Evolutionary conservation across 495 filamentous ascomycete genomes (phyloP).

Genomic region (Alectoria sarmentosa): DNA sequence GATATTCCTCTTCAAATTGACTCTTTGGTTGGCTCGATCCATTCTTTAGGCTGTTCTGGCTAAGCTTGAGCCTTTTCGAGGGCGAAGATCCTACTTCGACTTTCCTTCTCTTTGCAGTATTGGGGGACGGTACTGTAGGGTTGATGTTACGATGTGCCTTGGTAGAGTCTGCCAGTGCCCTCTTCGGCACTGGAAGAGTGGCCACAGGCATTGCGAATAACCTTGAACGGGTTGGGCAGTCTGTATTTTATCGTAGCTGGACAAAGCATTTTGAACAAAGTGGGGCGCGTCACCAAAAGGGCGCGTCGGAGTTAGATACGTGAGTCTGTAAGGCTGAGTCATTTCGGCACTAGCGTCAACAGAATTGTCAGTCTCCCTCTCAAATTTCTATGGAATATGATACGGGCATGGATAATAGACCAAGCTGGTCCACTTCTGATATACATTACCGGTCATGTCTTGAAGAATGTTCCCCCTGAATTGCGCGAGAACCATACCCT

Average conservation of each 20-base stretch:
- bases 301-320: constrained; percentile 17
- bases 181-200: constrained; percentile 45
- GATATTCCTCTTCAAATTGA: constrained; percentile 85
- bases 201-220: constrained; percentile 44
- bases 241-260: background rate
- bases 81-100: constrained; percentile 52
- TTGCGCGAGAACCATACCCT: too few relatives aligned
- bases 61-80: constrained; percentile 50
- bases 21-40: constrained; percentile 82
- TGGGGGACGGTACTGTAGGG: constrained; percentile 39
- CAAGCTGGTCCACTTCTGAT: background rate
- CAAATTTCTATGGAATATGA: background rate
- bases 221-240: background rate
- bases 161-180: constrained; percentile 52
- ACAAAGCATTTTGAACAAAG: background rate
- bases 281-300: constrained; percentile 15
- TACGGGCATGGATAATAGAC: background rate
- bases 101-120: constrained; percentile 67
- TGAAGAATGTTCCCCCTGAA: too few relatives aligned
- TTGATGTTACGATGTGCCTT: constrained; percentile 42
- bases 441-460: too few relatives aligned
- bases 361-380: too few relatives aligned
- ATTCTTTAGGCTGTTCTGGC: constrained; percentile 50
- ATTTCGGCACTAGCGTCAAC: too few relatives aligned
- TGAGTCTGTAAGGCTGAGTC: constrained; percentile 5